A percentile compares a stretch with the other conserved stretches of the same genome.
phyloP scores from a whole-genome alignment of 352 stramenopile genomes.

The Elongisporangium prolatum region DNA sequence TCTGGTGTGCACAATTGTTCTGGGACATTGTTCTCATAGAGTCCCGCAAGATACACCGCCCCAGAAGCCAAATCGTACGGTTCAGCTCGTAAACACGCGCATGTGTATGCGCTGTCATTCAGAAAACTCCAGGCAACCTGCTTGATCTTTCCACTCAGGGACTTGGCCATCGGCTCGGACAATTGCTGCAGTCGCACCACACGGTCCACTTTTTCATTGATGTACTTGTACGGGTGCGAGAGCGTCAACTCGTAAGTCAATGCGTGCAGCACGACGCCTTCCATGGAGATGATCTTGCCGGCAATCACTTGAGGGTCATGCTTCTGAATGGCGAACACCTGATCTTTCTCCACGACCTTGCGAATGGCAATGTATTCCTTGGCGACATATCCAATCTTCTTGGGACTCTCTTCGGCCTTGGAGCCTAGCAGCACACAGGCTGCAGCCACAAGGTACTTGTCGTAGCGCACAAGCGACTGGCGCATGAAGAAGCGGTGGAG shows the following conservation, averaged over 20 bases:
- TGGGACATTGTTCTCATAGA: slow-evolving; percentile 81
- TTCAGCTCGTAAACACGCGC: slow-evolving; percentile 74
- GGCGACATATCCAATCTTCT: slow-evolving; percentile 75
- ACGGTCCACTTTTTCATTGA: slow-evolving; percentile 85
- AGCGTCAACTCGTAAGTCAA: slow-evolving; percentile 83
- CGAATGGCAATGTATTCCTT: slow-evolving; percentile 68
- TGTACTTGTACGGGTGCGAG: slow-evolving; percentile 82
- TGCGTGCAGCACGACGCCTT: slow-evolving; percentile 77
- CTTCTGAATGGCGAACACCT: slow-evolving; percentile 76
- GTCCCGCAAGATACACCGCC: slow-evolving; percentile 76
- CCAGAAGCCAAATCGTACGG: slow-evolving; percentile 66
- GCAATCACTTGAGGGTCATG: slow-evolving; percentile 63
- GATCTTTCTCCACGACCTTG: slow-evolving; percentile 67
- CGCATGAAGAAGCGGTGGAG: slow-evolving; percentile 88
- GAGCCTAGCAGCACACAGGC: slow-evolving; percentile 78
- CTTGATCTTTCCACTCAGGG: slow-evolving; percentile 74
- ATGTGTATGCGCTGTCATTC: slow-evolving; percentile 85
- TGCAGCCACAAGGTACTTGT: slow-evolving; percentile 80
- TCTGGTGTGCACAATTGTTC: slow-evolving; percentile 44
- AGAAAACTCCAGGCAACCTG: slow-evolving; percentile 87
- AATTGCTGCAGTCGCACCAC: slow-evolving; percentile 64
- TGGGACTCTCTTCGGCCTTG: slow-evolving; percentile 81
- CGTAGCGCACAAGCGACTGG: slow-evolving; percentile 79
- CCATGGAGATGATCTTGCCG: slow-evolving; percentile 80
- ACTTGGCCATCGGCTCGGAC: slow-evolving; percentile 42